These are phyloP conservation scores for Neophaeococcomyces aloes DNA, from an alignment of 2,329 filamentous ascomycete genomes.

Conservation along the genomic window DNA sequence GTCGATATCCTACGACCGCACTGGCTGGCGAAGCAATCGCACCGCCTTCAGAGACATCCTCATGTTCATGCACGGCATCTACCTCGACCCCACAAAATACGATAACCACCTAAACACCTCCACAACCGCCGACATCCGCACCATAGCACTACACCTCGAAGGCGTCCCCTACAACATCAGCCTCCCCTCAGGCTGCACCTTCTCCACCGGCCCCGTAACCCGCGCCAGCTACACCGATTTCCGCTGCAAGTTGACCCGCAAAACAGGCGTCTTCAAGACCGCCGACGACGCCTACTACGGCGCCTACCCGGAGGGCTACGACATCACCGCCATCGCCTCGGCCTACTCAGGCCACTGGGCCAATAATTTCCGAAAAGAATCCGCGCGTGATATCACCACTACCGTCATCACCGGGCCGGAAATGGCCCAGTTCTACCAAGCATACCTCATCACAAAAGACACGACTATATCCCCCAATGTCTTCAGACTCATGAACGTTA, in stretches of 20 bases:
- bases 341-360: neutral
- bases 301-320: neutral
- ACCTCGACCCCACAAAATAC: no score
- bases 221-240: neutral
- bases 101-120: no score
- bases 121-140: no score
- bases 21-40: no score
- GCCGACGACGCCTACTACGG: neutral
- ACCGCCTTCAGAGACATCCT: no score
- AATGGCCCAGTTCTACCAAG: neutral
- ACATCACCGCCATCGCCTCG: neutral
- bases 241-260: neutral
- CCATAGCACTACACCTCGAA: neutral
- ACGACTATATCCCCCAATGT: neutral
- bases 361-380: neutral
- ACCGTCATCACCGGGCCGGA: neutral
- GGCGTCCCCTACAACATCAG: neutral
- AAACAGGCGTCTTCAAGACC: neutral
- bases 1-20: no score
- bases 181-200: neutral
- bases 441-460: neutral
- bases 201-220: neutral
- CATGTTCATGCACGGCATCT: no score
- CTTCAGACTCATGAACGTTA: neutral
- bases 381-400: neutral